These are phyloP conservation scores for Fusarium heterosporum DNA, from an alignment of 2,329 filamentous ascomycete genomes.

Conservation along the genomic window DNA sequence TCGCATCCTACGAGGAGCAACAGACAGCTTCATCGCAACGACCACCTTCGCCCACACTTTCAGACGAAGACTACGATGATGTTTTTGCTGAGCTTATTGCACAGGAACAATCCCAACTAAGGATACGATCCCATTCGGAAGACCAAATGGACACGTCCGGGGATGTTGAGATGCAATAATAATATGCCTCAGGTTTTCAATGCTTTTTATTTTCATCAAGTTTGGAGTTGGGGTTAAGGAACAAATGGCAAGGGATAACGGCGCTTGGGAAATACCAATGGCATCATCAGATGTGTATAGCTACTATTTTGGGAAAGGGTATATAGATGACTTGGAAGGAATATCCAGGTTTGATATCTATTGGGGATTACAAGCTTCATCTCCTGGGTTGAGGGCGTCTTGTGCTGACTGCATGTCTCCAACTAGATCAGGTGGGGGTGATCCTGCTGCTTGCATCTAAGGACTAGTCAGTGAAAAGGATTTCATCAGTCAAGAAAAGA, in stretches of 20 bases:
- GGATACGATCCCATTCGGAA: constrained; percentile 39
- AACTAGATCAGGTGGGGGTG: constrained; percentile 89
- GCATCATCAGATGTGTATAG: constrained; percentile 44
- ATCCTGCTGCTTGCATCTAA: constrained; percentile 96
- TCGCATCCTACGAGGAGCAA: constrained; percentile 60
- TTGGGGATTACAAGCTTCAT: constrained; percentile 73
- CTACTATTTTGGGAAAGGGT: constrained; percentile 41
- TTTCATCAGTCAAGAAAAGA: not conserved
- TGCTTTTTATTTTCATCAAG: constrained; percentile 22
- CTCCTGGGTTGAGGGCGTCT: constrained; percentile 71
- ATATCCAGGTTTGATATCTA: constrained; percentile 53
- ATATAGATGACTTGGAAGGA: constrained; percentile 43
- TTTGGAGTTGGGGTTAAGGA: constrained; percentile 38
- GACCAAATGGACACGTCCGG: constrained; percentile 63
- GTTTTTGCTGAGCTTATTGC: constrained; percentile 64
- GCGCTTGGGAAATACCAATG: constrained; percentile 41
- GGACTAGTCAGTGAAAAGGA: constrained; percentile 9
- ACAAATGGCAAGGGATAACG: constrained; percentile 17
- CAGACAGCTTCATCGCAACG: constrained; percentile 38
- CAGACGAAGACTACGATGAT: constrained; percentile 71
- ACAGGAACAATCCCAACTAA: constrained; percentile 45
- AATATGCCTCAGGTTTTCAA: not conserved
- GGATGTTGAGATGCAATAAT: constrained; percentile 39
- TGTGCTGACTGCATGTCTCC: constrained; percentile 89
- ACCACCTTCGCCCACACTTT: constrained; percentile 54